Evolutionary conservation across 2,329 filamentous ascomycete species (phyloP).

Genomic region (Trichoderma pleuroti): DNA sequence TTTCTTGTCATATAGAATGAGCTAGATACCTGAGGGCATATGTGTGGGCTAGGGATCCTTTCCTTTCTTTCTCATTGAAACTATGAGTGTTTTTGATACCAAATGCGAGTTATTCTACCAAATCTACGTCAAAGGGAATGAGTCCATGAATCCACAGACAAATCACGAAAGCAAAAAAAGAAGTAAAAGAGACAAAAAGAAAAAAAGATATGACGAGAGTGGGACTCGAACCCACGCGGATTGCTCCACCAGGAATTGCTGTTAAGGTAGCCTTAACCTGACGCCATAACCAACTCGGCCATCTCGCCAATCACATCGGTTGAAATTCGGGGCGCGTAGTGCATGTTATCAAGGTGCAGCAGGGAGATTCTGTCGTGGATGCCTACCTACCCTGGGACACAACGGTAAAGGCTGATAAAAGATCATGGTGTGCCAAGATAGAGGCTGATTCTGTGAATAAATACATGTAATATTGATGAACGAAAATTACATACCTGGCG

Average conservation of each 20-base stretch:
- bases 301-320: conserved; percentile 18
- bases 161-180: neutral
- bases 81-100: neutral
- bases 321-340: neutral
- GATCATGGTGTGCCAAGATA: neutral
- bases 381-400: neutral
- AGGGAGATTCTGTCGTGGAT: neutral
- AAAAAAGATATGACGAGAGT: conserved; percentile 20
- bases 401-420: neutral
- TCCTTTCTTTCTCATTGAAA: neutral
- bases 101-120: neutral
- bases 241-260: conserved; percentile 22
- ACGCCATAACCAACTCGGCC: conserved; percentile 22
- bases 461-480: neutral
- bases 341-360: neutral
- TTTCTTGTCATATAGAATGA: neutral
- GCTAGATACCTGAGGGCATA: neutral
- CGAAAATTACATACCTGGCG: neutral
- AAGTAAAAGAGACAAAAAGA: neutral
- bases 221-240: conserved; percentile 23
- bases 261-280: conserved; percentile 22
- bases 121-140: neutral
- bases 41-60: neutral
- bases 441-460: neutral
- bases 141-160: neutral